Percentiles rank a stretch among this genome's conserved stretches.
Conservation (phyloP, 176 grass and related monocot species). For the Otatea glauca region DNA sequence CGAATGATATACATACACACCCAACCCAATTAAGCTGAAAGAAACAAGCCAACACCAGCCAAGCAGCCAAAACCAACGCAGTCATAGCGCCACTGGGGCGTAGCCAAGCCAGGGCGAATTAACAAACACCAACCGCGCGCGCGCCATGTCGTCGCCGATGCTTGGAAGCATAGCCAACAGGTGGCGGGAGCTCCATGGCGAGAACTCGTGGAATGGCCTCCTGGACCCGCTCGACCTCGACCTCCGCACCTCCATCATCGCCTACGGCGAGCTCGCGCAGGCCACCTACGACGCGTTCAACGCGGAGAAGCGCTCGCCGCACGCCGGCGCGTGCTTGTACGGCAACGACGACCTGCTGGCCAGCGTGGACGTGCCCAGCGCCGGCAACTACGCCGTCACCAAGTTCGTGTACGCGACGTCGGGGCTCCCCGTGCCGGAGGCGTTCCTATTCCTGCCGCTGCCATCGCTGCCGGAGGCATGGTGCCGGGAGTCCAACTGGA, state of each 20-base stretch:
- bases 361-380: neutral
- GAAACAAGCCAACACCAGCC: neutral
- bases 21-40: slow-evolving; percentile 14
- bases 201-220: slow-evolving; percentile 64
- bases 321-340: slow-evolving; percentile 66
- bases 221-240: slow-evolving; percentile 71
- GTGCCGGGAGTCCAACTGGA: slow-evolving; percentile 81
- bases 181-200: slow-evolving; percentile 79
- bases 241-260: slow-evolving; percentile 65
- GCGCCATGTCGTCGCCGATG: slow-evolving; percentile 38
- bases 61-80: neutral
- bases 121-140: neutral
- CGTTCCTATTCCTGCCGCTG: slow-evolving; percentile 66
- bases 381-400: slow-evolving; percentile 62
- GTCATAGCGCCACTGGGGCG: neutral
- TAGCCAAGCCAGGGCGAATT: neutral
- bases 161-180: slow-evolving; percentile 60
- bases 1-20: slow-evolving; percentile 11
- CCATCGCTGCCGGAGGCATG: slow-evolving; percentile 43
- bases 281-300: slow-evolving; percentile 80
- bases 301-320: slow-evolving; percentile 61
- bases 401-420: slow-evolving; percentile 84
- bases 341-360: slow-evolving; percentile 51
- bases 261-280: slow-evolving; percentile 78
- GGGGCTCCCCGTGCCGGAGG: slow-evolving; percentile 48